A percentile compares a stretch with the other conserved stretches of the same genome.
Conservation (phyloP, 1,284 basidiomycete species). For the Coniophora puteana region DNA sequence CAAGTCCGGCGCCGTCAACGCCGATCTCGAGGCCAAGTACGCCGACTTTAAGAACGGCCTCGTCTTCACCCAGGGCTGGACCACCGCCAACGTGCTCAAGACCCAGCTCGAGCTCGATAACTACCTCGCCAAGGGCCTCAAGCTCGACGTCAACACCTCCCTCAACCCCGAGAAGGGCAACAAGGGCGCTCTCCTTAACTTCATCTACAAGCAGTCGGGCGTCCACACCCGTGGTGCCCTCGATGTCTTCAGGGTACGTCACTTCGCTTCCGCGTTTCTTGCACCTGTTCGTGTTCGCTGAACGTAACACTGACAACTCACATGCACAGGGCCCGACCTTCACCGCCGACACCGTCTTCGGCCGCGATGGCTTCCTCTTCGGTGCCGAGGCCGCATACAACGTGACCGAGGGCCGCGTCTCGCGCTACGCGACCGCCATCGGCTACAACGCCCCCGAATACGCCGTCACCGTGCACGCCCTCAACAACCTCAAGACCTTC, state of each 20-base stretch:
- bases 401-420: constrained; percentile 89
- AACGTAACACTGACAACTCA: constrained; percentile 9
- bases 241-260: constrained; percentile 96
- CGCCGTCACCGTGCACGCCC: constrained; percentile 91
- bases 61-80: constrained; percentile 92
- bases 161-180: constrained; percentile 83
- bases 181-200: constrained; percentile 81
- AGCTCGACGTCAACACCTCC: constrained; percentile 87
- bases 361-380: constrained; percentile 96
- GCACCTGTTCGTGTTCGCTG: background rate
- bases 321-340: constrained; percentile 85
- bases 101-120: constrained; percentile 96
- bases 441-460: constrained; percentile 98
- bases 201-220: constrained; percentile 95
- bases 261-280: constrained; percentile 19
- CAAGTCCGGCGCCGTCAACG: constrained; percentile 70
- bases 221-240: constrained; percentile 91
- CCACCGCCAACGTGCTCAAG: constrained; percentile 88
- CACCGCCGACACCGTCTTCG: constrained; percentile 93
- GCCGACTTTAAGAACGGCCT: constrained; percentile 86
- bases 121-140: constrained; percentile 96
- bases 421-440: constrained; percentile 88
- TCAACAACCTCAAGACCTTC: constrained; percentile 94
- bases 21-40: constrained; percentile 92
- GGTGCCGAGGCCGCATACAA: constrained; percentile 98